Base-by-base conservation (phyloP, 2,329 filamentous ascomycete genomes). In the Fusarium xyrophilum region DNA sequence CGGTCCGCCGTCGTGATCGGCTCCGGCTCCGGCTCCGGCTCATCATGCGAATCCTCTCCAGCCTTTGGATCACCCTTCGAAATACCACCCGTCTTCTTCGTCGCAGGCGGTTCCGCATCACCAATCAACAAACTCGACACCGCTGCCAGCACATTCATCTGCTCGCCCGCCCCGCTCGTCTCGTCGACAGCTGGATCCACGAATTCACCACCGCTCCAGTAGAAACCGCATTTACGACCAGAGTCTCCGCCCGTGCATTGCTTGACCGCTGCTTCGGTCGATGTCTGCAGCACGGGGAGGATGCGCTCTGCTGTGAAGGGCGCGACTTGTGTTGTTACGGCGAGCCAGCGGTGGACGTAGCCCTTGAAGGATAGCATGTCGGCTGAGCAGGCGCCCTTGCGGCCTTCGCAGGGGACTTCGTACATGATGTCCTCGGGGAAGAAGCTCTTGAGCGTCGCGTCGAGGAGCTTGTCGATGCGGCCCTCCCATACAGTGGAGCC, bases 361-460 rank as follows among this genome's bases (percentile, higher is more conserved):
- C 89, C 90, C 78, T 92, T 92, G 85, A 91, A 93, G 3, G 87
- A 87, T 63, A 87, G 78, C 82, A 93, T 91, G 72, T 95, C 92
- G 48, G 86, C 83, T 60, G 89, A 89, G 81, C 92, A 95, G 23
- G 80, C 84, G 25, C 74, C 79, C 5, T 83, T 79, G 30, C 76
- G 71, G 35, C 74, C 72, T 70, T 93, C 91, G 79, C 92, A 95
- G 15, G 88, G 82, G 5, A 86, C 79, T 77, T 95, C 92, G 58
- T 81, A 87, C 70, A 91, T 88, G 68, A 90, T 82, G 42, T 83
- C 83, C 17, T 86, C 78, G 42, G 82, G 81, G 79, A 87, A 88
- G 78, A 88, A 88, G 63, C 81, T 78, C n/a, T 79, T 73, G 21
- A 85, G 63, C 3, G 83, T 79, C 6, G 81, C 82, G 13, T 83